Evolutionary conservation across 176 grass and related monocot species (phyloP).

Genomic region (Avena insularis): DNA sequence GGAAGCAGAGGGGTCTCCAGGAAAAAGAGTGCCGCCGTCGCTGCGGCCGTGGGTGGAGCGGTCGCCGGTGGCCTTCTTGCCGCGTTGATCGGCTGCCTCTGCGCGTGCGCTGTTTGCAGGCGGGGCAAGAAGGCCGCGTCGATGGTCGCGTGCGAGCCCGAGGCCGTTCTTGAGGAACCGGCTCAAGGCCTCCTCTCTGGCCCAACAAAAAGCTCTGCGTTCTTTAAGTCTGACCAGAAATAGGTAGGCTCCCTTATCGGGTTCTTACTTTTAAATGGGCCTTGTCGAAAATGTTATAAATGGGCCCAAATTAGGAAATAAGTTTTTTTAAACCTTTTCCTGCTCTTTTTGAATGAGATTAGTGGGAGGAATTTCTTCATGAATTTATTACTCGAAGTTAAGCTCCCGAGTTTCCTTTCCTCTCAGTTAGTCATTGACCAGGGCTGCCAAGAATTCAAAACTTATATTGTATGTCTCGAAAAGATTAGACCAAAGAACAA

Average conservation of each 20-base stretch:
- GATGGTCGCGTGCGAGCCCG: background rate
- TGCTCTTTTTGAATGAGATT: background rate
- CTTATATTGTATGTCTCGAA: too few relatives aligned
- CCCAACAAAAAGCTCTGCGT: background rate
- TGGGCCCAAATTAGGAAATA: background rate
- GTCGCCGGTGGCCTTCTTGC: slow-evolving; percentile 24
- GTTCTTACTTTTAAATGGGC: background rate
- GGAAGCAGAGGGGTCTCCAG: too few relatives aligned
- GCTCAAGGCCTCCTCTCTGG: background rate
- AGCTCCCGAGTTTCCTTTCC: too few relatives aligned
- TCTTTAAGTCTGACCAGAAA: background rate
- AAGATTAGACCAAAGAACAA: too few relatives aligned
- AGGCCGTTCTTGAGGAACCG: background rate
- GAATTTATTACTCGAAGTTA: too few relatives aligned
- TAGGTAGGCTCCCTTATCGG: background rate
- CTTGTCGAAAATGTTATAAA: background rate
- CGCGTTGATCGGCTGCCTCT: slow-evolving; percentile 1
- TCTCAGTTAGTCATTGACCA: too few relatives aligned
- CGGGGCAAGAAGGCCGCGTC: background rate
- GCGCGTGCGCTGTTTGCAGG: background rate
- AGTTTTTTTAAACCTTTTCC: background rate
- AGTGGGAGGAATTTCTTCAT: too few relatives aligned
- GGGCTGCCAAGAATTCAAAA: too few relatives aligned
- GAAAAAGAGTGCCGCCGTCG: slow-evolving; percentile 1
- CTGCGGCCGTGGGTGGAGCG: slow-evolving; percentile 4